These are phyloP conservation scores for Sphaerobolus stellatus DNA, from an alignment of 1,284 basidiomycete species.

Conservation along the genomic window DNA sequence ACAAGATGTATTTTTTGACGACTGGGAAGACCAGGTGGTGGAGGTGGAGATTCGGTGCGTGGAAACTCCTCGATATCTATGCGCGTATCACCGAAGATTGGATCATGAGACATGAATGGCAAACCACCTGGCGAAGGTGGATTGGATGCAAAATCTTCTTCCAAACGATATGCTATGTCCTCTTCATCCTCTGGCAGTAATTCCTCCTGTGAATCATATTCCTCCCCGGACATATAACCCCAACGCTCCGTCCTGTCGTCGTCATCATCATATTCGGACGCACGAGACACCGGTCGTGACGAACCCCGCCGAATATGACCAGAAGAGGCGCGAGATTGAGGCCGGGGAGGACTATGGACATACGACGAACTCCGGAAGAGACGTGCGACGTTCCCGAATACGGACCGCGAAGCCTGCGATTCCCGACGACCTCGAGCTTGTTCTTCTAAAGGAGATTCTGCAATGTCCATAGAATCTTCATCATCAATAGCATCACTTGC, in stretches of 20 bases:
- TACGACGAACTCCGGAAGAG: conserved; percentile 53
- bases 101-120: conserved; percentile 69
- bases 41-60: conserved; percentile 47
- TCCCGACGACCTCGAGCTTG: conserved; percentile 15
- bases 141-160: conserved; percentile 68
- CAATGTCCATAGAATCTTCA: conserved; percentile 23
- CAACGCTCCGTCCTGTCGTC: conserved; percentile 65
- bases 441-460: conserved; percentile 12
- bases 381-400: conserved; percentile 68
- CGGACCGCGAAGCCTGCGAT: conserved; percentile 32
- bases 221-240: conserved; percentile 80
- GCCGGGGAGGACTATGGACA: conserved; percentile 38
- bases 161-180: conserved; percentile 34
- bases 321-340: conserved; percentile 57
- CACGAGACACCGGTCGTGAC: conserved; percentile 51
- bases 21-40: conserved; percentile 74
- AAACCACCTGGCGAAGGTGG: conserved; percentile 57
- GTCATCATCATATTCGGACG: conserved; percentile 56
- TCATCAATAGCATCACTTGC: conserved; percentile 21
- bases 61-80: conserved; percentile 73
- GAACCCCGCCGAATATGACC: conserved; percentile 27
- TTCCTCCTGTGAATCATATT: conserved; percentile 42
- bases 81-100: conserved; percentile 74
- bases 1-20: conserved; percentile 85
- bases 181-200: conserved; percentile 22